A percentile compares a stretch with the other conserved stretches of the same genome.
Evolutionary conservation across 345 rosid genomes (phyloP).

Genomic region (Jatropha curcas): DNA sequence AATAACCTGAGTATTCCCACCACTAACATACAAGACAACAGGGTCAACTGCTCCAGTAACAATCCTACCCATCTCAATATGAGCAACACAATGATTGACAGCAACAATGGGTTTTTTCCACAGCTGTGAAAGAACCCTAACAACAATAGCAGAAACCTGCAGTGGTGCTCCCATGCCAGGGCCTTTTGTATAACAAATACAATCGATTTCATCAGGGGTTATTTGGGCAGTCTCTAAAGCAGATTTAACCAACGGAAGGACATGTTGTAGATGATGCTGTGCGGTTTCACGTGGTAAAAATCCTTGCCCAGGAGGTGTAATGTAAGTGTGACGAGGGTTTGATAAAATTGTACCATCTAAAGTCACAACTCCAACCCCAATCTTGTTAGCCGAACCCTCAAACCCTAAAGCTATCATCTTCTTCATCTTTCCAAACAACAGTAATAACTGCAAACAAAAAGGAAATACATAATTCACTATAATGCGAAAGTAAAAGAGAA

Average conservation of each 20-base stretch:
- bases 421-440: slow-evolving; percentile 46
- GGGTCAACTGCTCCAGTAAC: slow-evolving; percentile 95
- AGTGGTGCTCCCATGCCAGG: slow-evolving; percentile 98
- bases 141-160: slow-evolving; percentile 75
- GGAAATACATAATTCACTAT: not conserved
- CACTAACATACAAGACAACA: slow-evolving; percentile 92
- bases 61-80: slow-evolving; percentile 96
- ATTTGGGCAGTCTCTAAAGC: slow-evolving; percentile 63
- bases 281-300: slow-evolving; percentile 96
- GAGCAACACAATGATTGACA: slow-evolving; percentile 96
- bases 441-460: not conserved
- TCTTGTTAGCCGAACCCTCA: slow-evolving; percentile 97
- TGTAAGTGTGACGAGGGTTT: slow-evolving; percentile 93
- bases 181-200: slow-evolving; percentile 91
- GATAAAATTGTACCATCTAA: slow-evolving; percentile 79
- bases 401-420: slow-evolving; percentile 80
- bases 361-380: slow-evolving; percentile 82
- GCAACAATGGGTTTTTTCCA: slow-evolving; percentile 92
- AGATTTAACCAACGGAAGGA: slow-evolving; percentile 75
- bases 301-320: slow-evolving; percentile 97
- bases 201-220: slow-evolving; percentile 74
- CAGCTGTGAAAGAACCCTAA: slow-evolving; percentile 76
- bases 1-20: slow-evolving; percentile 98
- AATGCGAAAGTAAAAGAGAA: no score
- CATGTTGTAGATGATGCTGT: slow-evolving; percentile 80